Evolutionary conservation across 768 basidiomycete genomes (phyloP).

Genomic region (Calocybe indica): DNA sequence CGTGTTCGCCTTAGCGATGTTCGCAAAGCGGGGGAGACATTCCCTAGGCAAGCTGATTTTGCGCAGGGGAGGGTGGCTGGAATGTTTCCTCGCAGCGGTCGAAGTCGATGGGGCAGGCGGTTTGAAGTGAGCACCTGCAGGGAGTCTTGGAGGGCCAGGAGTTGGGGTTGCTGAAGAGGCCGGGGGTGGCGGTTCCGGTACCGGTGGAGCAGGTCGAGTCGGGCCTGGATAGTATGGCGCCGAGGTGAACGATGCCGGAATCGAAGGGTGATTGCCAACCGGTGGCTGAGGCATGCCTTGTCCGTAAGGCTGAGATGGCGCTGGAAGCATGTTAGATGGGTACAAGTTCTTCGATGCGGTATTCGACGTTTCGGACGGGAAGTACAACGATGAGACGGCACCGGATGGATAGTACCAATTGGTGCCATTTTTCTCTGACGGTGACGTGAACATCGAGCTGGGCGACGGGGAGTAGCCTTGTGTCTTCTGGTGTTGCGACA

Average conservation of each 20-base stretch:
- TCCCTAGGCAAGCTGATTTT: constrained; percentile 62
- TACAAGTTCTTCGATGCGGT: neutral
- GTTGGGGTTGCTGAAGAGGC: constrained; percentile 6
- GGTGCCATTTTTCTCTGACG: constrained; percentile 24
- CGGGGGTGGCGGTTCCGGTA: constrained; percentile 10
- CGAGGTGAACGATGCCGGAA: constrained; percentile 19
- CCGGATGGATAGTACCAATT: constrained; percentile 32
- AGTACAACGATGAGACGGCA: too few relatives aligned
- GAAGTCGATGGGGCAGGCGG: constrained; percentile 3
- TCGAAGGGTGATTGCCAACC: constrained; percentile 12
- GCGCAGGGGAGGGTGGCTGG: constrained; percentile 25
- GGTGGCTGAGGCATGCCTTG: constrained; percentile 17
- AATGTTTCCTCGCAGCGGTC: constrained; percentile 37
- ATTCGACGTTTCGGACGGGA: neutral
- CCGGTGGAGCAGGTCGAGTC: constrained; percentile 20
- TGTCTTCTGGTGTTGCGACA: constrained; percentile 71
- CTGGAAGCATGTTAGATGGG: neutral
- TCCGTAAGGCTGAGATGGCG: constrained; percentile 30
- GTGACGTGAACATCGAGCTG: constrained; percentile 63
- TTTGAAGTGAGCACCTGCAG: neutral
- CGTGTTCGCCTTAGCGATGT: constrained; percentile 77
- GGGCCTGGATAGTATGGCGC: constrained; percentile 13
- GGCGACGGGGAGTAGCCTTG: constrained; percentile 77
- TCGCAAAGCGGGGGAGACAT: constrained; percentile 69
- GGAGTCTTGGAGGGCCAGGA: constrained; percentile 4